Conservation (phyloP, 805 yeast genomes). For the Saturnispora besseyi region DNA sequence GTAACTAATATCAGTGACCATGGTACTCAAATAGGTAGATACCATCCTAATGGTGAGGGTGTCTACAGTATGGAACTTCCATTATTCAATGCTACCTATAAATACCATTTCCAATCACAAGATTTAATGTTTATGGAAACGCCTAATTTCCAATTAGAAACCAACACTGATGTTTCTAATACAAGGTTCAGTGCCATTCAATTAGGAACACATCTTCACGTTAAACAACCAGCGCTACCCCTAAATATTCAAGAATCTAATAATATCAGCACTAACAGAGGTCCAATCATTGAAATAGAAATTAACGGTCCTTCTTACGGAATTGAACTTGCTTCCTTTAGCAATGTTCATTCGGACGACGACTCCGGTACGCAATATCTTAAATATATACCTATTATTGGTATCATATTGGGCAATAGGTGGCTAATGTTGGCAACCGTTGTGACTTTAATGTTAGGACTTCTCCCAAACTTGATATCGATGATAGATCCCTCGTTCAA, state of each 20-base stretch:
- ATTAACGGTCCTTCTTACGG: slow-evolving; percentile 1
- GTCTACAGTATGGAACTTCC: neutral
- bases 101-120: slow-evolving; percentile 3
- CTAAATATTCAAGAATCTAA: neutral
- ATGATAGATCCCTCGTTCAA: slow-evolving; percentile 5
- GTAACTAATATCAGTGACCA: neutral
- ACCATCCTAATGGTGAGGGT: slow-evolving; percentile 1
- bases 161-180: neutral
- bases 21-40: neutral
- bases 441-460: neutral
- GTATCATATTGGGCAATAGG: neutral
- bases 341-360: neutral
- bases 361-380: too few relatives aligned
- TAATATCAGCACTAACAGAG: too few relatives aligned
- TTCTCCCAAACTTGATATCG: slow-evolving; percentile 2
- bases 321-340: neutral
- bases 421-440: neutral
- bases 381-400: neutral
- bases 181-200: neutral
- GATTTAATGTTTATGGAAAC: slow-evolving; percentile 7
- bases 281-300: neutral
- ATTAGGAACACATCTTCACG: neutral
- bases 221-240: neutral
- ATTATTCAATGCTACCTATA: neutral
- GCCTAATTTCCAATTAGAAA: neutral